Percentiles rank a stretch among this genome's conserved stretches.
Conservation (phyloP, 2,329 filamentous ascomycete genomes). For the Pestalotiopsis sp. region DNA sequence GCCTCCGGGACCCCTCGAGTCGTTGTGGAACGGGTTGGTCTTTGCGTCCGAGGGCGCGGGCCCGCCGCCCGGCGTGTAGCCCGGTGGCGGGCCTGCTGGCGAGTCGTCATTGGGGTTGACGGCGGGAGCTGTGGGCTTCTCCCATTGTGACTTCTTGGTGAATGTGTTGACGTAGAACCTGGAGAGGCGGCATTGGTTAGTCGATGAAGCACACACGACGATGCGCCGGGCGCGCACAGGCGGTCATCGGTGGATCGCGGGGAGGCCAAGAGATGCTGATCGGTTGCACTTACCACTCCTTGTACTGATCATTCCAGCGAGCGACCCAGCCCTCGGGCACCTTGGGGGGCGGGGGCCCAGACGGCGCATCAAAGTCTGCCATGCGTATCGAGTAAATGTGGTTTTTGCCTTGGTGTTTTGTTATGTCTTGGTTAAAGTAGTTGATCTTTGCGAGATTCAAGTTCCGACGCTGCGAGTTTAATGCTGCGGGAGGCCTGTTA, state of each 20-base stretch:
- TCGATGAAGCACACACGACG: neutral
- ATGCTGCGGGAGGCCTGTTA: neutral
- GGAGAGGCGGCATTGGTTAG: neutral
- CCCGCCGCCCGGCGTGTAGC: conserved; percentile 58
- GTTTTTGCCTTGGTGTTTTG: neutral
- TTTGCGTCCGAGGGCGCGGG: conserved; percentile 59
- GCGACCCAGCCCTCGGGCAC: conserved; percentile 83
- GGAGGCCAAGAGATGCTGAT: neutral
- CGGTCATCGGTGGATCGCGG: neutral
- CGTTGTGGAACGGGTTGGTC: conserved; percentile 68
- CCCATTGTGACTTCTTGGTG: conserved; percentile 91
- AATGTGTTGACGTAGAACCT: conserved; percentile 91
- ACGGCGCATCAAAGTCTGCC: conserved; percentile 57
- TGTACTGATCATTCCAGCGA: conserved; percentile 85
- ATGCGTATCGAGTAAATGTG: conserved; percentile 35
- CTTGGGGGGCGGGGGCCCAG: conserved; percentile 59
- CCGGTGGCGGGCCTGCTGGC: conserved; percentile 67
- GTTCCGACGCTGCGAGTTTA: neutral
- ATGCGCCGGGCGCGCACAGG: neutral
- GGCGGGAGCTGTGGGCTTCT: conserved; percentile 73
- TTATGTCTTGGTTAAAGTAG: neutral
- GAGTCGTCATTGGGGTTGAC: conserved; percentile 48
- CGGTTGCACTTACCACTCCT: conserved; percentile 60
- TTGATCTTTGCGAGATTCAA: neutral
- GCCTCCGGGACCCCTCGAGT: conserved; percentile 19